phyloP scores from a whole-genome alignment of 192 early-diverging fungal genomes.

The Geranomyces michiganensis region DNA sequence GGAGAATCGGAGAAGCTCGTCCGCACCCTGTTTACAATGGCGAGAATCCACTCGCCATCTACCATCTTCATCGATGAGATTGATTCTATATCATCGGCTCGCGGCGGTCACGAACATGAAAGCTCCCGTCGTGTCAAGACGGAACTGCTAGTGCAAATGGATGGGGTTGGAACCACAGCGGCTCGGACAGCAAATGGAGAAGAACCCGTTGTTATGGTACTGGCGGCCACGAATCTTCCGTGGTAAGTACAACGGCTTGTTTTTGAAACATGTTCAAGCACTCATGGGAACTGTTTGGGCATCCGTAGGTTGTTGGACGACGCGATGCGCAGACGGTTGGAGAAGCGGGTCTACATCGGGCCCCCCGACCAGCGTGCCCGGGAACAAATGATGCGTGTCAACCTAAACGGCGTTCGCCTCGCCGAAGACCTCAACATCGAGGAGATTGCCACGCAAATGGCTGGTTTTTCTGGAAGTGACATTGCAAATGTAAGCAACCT shows the following conservation, averaged over 20 bases:
- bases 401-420: slow-evolving; percentile 47
- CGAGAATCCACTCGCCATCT: slow-evolving; percentile 58
- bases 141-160: slow-evolving; percentile 65
- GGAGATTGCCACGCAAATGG: slow-evolving; percentile 50
- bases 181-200: slow-evolving; percentile 25
- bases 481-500: slow-evolving; percentile 51
- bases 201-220: slow-evolving; percentile 59
- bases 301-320: slow-evolving; percentile 50
- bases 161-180: slow-evolving; percentile 43
- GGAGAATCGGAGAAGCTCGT: slow-evolving; percentile 65
- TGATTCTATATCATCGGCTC: slow-evolving; percentile 47
- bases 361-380: slow-evolving; percentile 52
- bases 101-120: slow-evolving; percentile 57
- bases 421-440: slow-evolving; percentile 45
- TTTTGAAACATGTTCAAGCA: no score
- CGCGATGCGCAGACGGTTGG: slow-evolving; percentile 53
- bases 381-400: slow-evolving; percentile 49
- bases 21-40: slow-evolving; percentile 59
- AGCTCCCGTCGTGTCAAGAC: slow-evolving; percentile 53
- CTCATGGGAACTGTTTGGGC: no score
- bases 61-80: slow-evolving; percentile 68
- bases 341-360: slow-evolving; percentile 63
- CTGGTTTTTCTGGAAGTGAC: slow-evolving; percentile 58
- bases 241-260: no score
- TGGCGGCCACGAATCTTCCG: slow-evolving; percentile 64